Conservation (phyloP, 2,329 filamentous ascomycete species). For the Esteya vermicola region DNA sequence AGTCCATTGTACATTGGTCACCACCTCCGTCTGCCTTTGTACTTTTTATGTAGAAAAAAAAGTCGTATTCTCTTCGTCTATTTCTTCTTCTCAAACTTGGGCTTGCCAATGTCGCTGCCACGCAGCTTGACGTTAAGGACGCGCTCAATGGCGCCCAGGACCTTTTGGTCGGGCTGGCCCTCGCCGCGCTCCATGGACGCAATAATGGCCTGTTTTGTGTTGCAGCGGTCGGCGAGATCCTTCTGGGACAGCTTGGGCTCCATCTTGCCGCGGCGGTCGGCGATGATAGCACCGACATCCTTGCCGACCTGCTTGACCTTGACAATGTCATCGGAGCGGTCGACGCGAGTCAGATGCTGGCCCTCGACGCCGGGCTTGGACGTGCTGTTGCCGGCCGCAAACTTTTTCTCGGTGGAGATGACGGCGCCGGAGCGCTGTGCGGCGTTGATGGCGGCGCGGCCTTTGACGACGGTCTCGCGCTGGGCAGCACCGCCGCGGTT, state of each 20-base stretch:
- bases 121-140: slow-evolving; percentile 80
- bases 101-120: slow-evolving; percentile 71
- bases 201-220: slow-evolving; percentile 67
- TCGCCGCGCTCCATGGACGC: slow-evolving; percentile 75
- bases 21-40: too few species aligned
- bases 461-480: slow-evolving; percentile 80
- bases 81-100: slow-evolving; percentile 48
- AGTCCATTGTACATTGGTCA: too few species aligned
- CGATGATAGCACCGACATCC: slow-evolving; percentile 71
- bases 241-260: slow-evolving; percentile 97
- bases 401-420: slow-evolving; percentile 87
- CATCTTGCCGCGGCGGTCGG: slow-evolving; percentile 61
- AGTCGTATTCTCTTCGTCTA: slow-evolving; percentile 6
- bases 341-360: slow-evolving; percentile 94
- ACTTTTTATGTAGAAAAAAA: too few species aligned
- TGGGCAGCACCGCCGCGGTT: slow-evolving; percentile 49
- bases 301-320: slow-evolving; percentile 86
- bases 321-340: slow-evolving; percentile 92
- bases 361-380: slow-evolving; percentile 54
- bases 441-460: slow-evolving; percentile 73
- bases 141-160: slow-evolving; percentile 64
- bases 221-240: slow-evolving; percentile 72
- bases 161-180: slow-evolving; percentile 70
- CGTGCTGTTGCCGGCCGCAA: slow-evolving; percentile 54
- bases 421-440: slow-evolving; percentile 68